Percentiles rank a stretch among this genome's conserved stretches.
Conservation (phyloP, 1,284 basidiomycete species). For the Apiotrichum gracile region DNA sequence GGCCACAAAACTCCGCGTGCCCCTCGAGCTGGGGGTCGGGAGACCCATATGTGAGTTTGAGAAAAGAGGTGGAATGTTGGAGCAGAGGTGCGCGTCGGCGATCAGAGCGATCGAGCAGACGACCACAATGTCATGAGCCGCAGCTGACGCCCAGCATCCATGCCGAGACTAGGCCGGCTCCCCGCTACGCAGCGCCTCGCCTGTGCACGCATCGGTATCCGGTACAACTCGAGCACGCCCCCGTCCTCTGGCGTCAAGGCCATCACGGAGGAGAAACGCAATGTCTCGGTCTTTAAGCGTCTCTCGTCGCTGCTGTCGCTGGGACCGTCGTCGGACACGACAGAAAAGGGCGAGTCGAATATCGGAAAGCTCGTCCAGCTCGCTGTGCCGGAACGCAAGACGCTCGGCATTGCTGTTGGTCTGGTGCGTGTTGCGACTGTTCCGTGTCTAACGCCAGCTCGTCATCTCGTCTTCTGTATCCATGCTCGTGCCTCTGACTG, state of each 20-base stretch:
- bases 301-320: constrained; percentile 1
- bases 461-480: constrained; percentile 57
- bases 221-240: constrained; percentile 3
- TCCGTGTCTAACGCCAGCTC: constrained; percentile 50
- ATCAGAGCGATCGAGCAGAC: too few relatives aligned
- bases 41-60: neutral
- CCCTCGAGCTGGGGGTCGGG: constrained; percentile 2
- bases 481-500: constrained; percentile 82
- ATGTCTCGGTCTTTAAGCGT: neutral
- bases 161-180: neutral
- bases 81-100: too few relatives aligned
- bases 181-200: too few relatives aligned
- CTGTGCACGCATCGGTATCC: neutral
- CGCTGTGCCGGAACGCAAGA: constrained; percentile 70
- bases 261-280: neutral
- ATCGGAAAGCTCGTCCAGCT: constrained; percentile 67
- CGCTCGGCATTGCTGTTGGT: constrained; percentile 64
- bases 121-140: too few relatives aligned
- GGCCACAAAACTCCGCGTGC: constrained; percentile 5
- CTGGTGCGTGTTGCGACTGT: constrained; percentile 35
- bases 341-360: constrained; percentile 16
- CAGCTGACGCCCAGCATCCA: neutral
- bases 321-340: neutral
- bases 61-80: too few relatives aligned
- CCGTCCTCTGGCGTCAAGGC: neutral